A percentile compares a stretch with the other conserved stretches of the same genome.
These are phyloP conservation scores for Cladorrhinum samala DNA, from an alignment of 495 filamentous ascomycete genomes.

Conservation along the genomic window DNA sequence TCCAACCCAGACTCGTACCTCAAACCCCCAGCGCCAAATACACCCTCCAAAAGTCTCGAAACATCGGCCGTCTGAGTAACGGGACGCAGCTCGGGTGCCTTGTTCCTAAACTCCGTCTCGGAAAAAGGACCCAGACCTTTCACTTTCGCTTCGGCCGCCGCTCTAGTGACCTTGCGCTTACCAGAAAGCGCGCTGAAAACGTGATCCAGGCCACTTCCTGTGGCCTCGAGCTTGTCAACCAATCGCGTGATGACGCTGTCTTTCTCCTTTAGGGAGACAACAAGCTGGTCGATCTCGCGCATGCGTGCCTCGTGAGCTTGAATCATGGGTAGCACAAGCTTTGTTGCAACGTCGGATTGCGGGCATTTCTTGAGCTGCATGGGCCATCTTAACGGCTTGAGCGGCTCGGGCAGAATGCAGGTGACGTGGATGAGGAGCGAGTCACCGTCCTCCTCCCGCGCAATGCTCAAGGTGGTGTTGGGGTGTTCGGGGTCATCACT, in stretches of 20 bases:
- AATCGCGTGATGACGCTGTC: conserved; percentile 71
- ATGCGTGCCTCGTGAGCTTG: conserved; percentile 48
- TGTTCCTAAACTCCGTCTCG: conserved; percentile 39
- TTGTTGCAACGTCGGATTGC: conserved; percentile 47
- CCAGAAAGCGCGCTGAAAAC: conserved; percentile 63
- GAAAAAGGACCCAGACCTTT: conserved; percentile 52
- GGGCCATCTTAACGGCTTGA: conserved; percentile 66
- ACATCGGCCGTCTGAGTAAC: conserved; percentile 29
- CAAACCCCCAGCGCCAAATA: conserved; percentile 31
- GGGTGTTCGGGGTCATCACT: conserved; percentile 29
- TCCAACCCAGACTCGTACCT: conserved; percentile 18
- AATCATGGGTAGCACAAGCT: conserved; percentile 66
- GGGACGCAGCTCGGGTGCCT: conserved; percentile 15
- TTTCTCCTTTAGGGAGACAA: conserved; percentile 62
- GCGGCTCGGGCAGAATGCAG: conserved; percentile 57
- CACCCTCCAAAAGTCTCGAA: conserved; percentile 27
- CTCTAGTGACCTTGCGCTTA: conserved; percentile 40
- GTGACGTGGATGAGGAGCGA: conserved; percentile 53
- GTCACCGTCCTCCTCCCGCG: conserved; percentile 19
- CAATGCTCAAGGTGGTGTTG: conserved; percentile 33
- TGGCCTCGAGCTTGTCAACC: conserved; percentile 69
- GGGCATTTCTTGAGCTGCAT: conserved; percentile 52
- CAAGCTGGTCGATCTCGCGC: conserved; percentile 48
- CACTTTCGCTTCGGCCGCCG: conserved; percentile 44
- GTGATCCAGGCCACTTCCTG: conserved; percentile 58